phyloP scores from a whole-genome alignment of 1,284 basidiomycete genomes.

The Pseudozyma hubeiensis region DNA sequence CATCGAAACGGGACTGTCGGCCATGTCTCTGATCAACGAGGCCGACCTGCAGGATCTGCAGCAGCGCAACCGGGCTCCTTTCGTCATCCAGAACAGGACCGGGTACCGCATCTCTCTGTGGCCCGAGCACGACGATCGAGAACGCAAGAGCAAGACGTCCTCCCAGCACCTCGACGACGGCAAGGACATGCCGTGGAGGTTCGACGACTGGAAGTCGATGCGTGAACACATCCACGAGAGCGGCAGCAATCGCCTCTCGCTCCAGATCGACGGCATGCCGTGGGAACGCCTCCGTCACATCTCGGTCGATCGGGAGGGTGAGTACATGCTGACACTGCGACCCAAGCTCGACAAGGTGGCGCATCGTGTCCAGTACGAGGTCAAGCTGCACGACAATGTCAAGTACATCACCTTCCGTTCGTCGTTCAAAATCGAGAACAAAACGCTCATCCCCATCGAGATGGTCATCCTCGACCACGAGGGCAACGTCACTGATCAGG shows the following conservation, averaged over 20 bases:
- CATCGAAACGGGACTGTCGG: constrained; percentile 84
- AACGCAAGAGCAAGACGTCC: constrained; percentile 61
- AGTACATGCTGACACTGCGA: constrained; percentile 86
- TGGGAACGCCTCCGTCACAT: constrained; percentile 93
- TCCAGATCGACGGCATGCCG: constrained; percentile 82
- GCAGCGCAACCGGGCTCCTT: constrained; percentile 84
- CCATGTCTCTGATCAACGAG: constrained; percentile 78
- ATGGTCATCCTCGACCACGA: constrained; percentile 87
- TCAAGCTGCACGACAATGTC: constrained; percentile 90
- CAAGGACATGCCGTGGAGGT: constrained; percentile 90
- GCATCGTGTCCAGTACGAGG: constrained; percentile 88
- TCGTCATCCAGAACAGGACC: constrained; percentile 90
- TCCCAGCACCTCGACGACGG: constrained; percentile 74
- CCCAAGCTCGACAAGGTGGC: constrained; percentile 81
- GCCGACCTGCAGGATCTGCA: constrained; percentile 70
- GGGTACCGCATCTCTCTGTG: constrained; percentile 74
- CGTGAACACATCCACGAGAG: constrained; percentile 74
- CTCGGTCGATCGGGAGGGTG: constrained; percentile 93
- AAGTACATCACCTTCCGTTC: constrained; percentile 96
- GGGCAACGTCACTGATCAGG: constrained; percentile 82
- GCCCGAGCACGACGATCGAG: constrained; percentile 72
- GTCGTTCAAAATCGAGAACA: constrained; percentile 91
- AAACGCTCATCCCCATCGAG: constrained; percentile 92
- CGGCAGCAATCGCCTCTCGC: constrained; percentile 58
- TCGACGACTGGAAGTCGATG: constrained; percentile 94